phyloP scores from a whole-genome alignment of 2,329 filamentous ascomycete genomes.

The Stachybotrys echinatus region DNA sequence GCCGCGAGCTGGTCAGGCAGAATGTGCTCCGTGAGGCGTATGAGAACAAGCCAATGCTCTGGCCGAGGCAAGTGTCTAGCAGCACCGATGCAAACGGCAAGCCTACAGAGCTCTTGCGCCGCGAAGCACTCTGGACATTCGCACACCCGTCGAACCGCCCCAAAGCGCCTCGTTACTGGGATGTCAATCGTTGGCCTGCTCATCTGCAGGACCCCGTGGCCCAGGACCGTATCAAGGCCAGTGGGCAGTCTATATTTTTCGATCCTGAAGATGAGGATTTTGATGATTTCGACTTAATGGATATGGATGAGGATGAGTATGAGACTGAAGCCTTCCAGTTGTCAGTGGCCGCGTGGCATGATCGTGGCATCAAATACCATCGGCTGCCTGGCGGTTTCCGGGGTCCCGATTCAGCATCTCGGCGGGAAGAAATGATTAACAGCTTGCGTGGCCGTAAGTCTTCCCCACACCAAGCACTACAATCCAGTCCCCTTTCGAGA shows the following conservation, averaged over 20 bases:
- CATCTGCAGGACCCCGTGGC: conserved; percentile 26
- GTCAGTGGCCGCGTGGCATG: not conserved
- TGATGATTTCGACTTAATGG: not conserved
- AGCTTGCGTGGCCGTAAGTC: not conserved
- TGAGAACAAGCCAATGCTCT: conserved; percentile 35
- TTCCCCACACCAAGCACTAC: not conserved
- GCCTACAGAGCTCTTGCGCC: conserved; percentile 11
- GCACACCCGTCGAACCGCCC: conserved; percentile 15
- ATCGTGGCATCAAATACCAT: not conserved
- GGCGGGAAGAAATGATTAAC: not conserved
- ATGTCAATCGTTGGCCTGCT: conserved; percentile 43
- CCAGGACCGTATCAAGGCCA: conserved; percentile 7
- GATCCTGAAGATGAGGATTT: not conserved
- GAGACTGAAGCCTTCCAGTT: too few relatives aligned
- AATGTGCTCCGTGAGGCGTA: conserved; percentile 38
- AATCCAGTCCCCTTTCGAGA: not conserved
- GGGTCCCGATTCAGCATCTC: not conserved
- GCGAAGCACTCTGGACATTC: conserved; percentile 26
- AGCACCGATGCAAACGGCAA: conserved; percentile 9
- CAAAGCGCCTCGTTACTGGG: conserved; percentile 30
- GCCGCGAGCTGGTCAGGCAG: conserved; percentile 22
- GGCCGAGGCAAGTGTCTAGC: conserved; percentile 27
- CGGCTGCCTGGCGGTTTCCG: not conserved
- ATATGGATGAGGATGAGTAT: not conserved
- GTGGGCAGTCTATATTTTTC: too few relatives aligned